These are phyloP conservation scores for Daldinia bambusicola DNA, from an alignment of 495 filamentous ascomycete genomes.

Conservation along the genomic window DNA sequence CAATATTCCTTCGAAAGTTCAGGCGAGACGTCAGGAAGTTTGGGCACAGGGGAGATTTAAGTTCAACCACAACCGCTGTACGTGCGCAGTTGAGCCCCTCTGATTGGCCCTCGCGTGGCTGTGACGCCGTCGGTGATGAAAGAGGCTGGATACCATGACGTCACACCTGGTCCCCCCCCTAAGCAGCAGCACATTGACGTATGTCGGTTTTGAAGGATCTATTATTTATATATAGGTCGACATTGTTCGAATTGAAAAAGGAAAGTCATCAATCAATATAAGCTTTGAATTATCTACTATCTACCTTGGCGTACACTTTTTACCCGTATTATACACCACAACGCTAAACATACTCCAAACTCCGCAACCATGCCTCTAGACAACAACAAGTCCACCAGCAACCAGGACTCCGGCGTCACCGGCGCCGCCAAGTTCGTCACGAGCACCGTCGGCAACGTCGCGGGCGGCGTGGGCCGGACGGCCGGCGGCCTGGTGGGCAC, in stretches of 20 bases:
- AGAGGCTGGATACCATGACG: slow-evolving; percentile 26
- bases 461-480: slow-evolving; percentile 68
- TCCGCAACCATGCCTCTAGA: slow-evolving; percentile 46
- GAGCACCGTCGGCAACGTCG: slow-evolving; percentile 64
- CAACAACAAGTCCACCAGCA: slow-evolving; percentile 51
- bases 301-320: too few species aligned
- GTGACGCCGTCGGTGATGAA: slow-evolving; percentile 22
- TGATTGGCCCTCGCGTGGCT: slow-evolving; percentile 23
- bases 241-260: too few species aligned
- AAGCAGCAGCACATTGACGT: slow-evolving; percentile 19
- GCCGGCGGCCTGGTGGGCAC: slow-evolving; percentile 76
- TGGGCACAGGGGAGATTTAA: too few species aligned
- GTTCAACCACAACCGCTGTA: too few species aligned
- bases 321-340: neutral
- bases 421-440: slow-evolving; percentile 72
- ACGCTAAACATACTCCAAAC: slow-evolving; percentile 2
- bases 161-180: slow-evolving; percentile 24
- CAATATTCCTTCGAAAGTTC: too few species aligned
- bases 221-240: too few species aligned
- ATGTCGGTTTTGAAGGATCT: neutral
- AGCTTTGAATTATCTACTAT: neutral
- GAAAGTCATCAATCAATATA: too few species aligned
- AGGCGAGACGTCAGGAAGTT: too few species aligned
- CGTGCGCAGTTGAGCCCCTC: neutral
- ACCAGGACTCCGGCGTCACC: slow-evolving; percentile 68